Percentiles rank a stretch among this genome's conserved stretches.
These are phyloP conservation scores for Thielaviopsis punctulata DNA, from an alignment of 2,329 filamentous ascomycete species.

Conservation along the genomic window DNA sequence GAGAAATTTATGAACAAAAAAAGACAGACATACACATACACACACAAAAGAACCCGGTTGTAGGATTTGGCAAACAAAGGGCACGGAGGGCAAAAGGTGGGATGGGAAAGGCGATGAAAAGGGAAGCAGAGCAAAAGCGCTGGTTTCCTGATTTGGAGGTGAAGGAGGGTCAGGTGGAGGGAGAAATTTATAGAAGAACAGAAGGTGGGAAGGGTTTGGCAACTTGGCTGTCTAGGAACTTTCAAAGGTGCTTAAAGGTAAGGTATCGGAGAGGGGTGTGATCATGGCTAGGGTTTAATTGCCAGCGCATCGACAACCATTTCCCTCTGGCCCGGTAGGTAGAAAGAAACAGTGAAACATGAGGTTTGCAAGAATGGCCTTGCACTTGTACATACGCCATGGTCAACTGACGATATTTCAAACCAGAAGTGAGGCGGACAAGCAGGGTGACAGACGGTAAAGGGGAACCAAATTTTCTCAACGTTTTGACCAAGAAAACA, in stretches of 20 bases:
- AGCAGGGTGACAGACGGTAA: neutral
- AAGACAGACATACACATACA: neutral
- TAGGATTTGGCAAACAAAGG: neutral
- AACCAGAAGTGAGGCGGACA: neutral
- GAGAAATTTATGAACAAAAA: too few relatives aligned
- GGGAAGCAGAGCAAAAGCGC: too few relatives aligned
- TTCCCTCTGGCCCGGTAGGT: too few relatives aligned
- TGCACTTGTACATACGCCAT: too few relatives aligned
- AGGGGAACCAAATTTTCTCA: neutral
- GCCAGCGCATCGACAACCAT: neutral
- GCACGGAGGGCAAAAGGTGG: too few relatives aligned
- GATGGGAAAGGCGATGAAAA: neutral
- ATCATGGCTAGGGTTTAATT: neutral
- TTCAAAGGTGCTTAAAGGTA: neutral
- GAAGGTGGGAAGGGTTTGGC: too few relatives aligned
- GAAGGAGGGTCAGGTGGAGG: neutral
- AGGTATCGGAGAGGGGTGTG: neutral
- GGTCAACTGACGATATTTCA: neutral
- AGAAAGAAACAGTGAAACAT: neutral
- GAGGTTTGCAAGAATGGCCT: neutral
- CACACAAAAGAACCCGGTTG: neutral
- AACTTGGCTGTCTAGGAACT: too few relatives aligned
- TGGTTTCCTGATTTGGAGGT: neutral
- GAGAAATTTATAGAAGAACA: neutral
- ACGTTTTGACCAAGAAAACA: too few relatives aligned